Conservation (phyloP, 164 flowering plant species). For the Aristolochia contorta region DNA sequence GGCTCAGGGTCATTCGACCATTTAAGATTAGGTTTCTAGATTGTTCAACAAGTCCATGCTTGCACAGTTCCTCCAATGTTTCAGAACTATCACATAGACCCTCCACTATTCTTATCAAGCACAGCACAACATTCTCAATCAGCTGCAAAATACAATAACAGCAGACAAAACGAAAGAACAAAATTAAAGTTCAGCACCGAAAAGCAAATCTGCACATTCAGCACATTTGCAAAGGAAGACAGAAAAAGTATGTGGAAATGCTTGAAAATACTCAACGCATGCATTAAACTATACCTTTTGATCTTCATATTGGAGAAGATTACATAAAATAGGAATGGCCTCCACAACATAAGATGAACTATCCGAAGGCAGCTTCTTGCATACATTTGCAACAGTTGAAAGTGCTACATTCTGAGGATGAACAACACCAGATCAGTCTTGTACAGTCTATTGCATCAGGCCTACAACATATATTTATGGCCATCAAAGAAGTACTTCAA, state of each 20-base stretch:
- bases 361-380: constrained; percentile 71
- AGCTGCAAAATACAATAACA: constrained; percentile 30
- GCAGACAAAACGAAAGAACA: background rate
- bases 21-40: constrained; percentile 40
- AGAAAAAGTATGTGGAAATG: no score
- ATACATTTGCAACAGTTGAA: constrained; percentile 68
- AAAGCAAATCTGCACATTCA: background rate
- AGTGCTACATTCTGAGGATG: constrained; percentile 66
- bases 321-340: constrained; percentile 78
- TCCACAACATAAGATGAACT: constrained; percentile 50
- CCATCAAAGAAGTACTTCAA: no score
- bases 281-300: constrained; percentile 34
- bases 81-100: constrained; percentile 35
- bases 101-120: constrained; percentile 62
- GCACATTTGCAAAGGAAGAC: no score
- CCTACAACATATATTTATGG: no score
- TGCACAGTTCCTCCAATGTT: constrained; percentile 59
- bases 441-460: no score
- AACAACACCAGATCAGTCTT: constrained; percentile 5
- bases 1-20: constrained; percentile 42
- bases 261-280: background rate
- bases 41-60: constrained; percentile 59
- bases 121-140: constrained; percentile 60
- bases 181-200: background rate
- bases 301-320: constrained; percentile 86